Conservation (phyloP, 23 red algal genomes). For the Gracilaria domingensis region DNA sequence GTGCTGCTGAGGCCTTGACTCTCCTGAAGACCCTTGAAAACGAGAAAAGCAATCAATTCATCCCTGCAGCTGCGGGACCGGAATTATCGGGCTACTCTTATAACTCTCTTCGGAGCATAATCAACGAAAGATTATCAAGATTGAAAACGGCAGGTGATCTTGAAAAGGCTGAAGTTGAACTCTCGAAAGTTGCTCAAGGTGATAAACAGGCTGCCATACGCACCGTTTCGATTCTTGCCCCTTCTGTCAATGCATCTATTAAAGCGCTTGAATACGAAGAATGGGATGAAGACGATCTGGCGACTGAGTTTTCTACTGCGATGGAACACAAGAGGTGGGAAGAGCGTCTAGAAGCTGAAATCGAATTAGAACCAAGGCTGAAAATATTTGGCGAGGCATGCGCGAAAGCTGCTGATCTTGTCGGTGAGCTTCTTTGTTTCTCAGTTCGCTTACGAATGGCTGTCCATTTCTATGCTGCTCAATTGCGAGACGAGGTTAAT, state of each 20-base stretch:
- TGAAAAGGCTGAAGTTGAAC: slow-evolving; percentile 69
- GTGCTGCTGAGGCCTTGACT: slow-evolving; percentile 36
- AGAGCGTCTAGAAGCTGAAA: slow-evolving; percentile 56
- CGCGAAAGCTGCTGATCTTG: slow-evolving; percentile 46
- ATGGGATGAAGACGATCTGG: slow-evolving; percentile 54
- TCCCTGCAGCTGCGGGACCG: slow-evolving; percentile 48
- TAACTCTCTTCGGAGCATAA: slow-evolving; percentile 15
- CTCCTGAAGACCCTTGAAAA: slow-evolving; percentile 19
- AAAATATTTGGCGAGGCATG: slow-evolving; percentile 62
- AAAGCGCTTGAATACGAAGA: slow-evolving; percentile 20
- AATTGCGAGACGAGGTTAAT: slow-evolving; percentile 56
- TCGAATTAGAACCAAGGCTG: slow-evolving; percentile 58
- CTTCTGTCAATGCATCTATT: slow-evolving; percentile 59
- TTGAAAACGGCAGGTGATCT: slow-evolving; percentile 56
- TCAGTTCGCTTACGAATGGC: slow-evolving; percentile 70
- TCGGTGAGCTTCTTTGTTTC: slow-evolving; percentile 71
- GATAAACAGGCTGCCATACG: slow-evolving; percentile 68
- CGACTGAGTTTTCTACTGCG: slow-evolving; percentile 27
- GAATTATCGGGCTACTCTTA: slow-evolving; percentile 56
- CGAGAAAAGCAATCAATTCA: not conserved
- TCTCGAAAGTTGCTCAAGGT: slow-evolving; percentile 48
- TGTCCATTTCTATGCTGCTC: slow-evolving; percentile 64
- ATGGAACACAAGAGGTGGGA: slow-evolving; percentile 57
- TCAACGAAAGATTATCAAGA: slow-evolving; percentile 32
- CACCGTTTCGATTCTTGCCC: slow-evolving; percentile 58